Percentiles rank a stretch among this genome's conserved stretches.
phyloP scores from a whole-genome alignment of 2,329 filamentous ascomycete genomes.

The Albifimbria verrucaria region DNA sequence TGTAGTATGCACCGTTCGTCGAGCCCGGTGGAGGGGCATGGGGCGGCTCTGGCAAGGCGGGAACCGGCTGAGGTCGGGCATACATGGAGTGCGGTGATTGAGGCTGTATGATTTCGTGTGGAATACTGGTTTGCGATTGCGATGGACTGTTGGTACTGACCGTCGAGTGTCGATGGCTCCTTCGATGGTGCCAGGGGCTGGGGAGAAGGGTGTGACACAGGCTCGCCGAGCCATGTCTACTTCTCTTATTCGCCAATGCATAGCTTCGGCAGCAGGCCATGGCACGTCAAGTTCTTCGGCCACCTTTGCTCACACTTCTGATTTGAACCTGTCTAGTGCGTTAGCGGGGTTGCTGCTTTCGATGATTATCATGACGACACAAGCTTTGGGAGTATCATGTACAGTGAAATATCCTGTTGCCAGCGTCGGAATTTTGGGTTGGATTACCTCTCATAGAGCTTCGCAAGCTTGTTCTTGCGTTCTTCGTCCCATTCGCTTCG shows the following conservation, averaged over 20 bases:
- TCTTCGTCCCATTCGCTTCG: conserved; percentile 96
- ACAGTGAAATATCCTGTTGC: too few relatives aligned
- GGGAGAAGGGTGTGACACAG: conserved; percentile 80
- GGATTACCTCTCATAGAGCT: conserved; percentile 86
- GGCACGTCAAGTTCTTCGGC: conserved; percentile 93
- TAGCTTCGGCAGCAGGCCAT: conserved; percentile 92
- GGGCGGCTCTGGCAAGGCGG: conserved; percentile 34
- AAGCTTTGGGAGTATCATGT: too few relatives aligned
- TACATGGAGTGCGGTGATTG: conserved; percentile 40
- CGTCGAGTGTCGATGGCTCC: conserved; percentile 35
- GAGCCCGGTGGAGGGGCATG: conserved; percentile 26
- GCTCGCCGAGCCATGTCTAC: conserved; percentile 90
- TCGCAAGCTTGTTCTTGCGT: conserved; percentile 92
- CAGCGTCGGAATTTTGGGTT: too few relatives aligned
- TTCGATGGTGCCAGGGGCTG: conserved; percentile 55
- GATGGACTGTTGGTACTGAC: conserved; percentile 38
- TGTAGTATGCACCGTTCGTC: conserved; percentile 26
- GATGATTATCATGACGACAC: too few relatives aligned
- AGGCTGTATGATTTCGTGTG: conserved; percentile 36
- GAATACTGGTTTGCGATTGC: conserved; percentile 43
- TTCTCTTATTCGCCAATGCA: conserved; percentile 97
- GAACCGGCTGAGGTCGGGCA: conserved; percentile 30
- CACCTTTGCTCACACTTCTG: conserved; percentile 96
- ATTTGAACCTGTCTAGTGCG: conserved; percentile 71
- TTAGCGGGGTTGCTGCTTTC: too few relatives aligned